Conservation (phyloP, 345 rosid species). For the Melaleuca quinquenervia region DNA sequence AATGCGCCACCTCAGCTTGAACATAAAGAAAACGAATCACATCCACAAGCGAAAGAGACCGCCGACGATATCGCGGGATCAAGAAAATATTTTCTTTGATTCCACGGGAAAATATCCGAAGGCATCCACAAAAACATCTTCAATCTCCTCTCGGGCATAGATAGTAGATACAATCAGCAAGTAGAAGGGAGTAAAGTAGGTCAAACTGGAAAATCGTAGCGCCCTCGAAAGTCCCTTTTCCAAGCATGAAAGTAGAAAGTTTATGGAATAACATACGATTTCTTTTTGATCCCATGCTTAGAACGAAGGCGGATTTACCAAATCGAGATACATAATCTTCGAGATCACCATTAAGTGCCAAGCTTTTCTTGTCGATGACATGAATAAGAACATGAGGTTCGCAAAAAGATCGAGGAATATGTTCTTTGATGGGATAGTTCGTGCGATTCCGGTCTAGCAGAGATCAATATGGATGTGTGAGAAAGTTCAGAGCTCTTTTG, state of each 20-base stretch:
- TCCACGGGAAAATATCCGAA: neutral
- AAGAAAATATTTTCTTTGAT: neutral
- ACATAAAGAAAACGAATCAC: neutral
- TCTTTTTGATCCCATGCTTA: neutral
- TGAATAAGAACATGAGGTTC: neutral
- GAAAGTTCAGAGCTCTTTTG: neutral
- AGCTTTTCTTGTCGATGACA: neutral
- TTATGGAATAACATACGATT: neutral
- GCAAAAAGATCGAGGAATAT: neutral
- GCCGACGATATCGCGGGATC: neutral
- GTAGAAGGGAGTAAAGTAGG: neutral
- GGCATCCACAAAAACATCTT: neutral
- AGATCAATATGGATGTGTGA: neutral
- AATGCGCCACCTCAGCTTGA: neutral
- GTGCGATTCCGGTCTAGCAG: neutral
- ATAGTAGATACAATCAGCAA: neutral
- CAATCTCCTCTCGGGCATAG: neutral
- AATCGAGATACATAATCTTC: neutral
- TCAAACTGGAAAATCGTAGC: neutral
- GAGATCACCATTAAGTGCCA: neutral
- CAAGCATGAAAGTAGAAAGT: neutral
- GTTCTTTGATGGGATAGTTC: neutral
- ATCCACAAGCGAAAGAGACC: neutral
- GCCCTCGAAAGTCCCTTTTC: neutral
- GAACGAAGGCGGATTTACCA: neutral